Evolutionary conservation across 441 rosid genomes (phyloP).

Genomic region (Kokia cookei): DNA sequence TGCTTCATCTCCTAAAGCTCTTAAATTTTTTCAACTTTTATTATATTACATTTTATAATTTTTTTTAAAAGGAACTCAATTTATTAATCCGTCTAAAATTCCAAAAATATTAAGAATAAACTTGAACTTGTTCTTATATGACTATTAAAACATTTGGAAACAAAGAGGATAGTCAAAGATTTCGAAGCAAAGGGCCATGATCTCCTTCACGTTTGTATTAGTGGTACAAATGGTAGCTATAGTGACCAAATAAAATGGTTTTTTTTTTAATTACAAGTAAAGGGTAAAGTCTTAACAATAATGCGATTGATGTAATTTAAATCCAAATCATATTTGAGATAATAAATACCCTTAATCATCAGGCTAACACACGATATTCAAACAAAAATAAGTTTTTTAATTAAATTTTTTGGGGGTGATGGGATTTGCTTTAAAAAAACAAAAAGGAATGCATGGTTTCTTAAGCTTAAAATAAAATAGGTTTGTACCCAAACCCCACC

Average conservation of each 20-base stretch:
- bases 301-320: too few relatives aligned
- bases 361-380: too few relatives aligned
- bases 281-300: too few relatives aligned
- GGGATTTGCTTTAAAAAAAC: conserved; percentile 26
- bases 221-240: background rate
- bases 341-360: too few relatives aligned
- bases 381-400: too few relatives aligned
- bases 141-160: background rate
- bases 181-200: background rate
- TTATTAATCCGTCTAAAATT: too few relatives aligned
- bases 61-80: too few relatives aligned
- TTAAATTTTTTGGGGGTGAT: background rate
- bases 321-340: too few relatives aligned
- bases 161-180: background rate
- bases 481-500: conserved; percentile 12
- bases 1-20: too few relatives aligned
- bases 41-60: too few relatives aligned
- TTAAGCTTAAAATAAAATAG: conserved; percentile 15
- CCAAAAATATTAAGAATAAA: too few relatives aligned
- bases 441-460: conserved; percentile 34
- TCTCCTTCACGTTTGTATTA: background rate
- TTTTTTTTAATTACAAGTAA: background rate
- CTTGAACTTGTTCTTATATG: background rate
- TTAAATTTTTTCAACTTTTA: too few relatives aligned
- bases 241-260: background rate